These are phyloP conservation scores for Cutaneotrichosporon spelunceum DNA, from an alignment of 1,284 basidiomycete species.

Conservation along the genomic window DNA sequence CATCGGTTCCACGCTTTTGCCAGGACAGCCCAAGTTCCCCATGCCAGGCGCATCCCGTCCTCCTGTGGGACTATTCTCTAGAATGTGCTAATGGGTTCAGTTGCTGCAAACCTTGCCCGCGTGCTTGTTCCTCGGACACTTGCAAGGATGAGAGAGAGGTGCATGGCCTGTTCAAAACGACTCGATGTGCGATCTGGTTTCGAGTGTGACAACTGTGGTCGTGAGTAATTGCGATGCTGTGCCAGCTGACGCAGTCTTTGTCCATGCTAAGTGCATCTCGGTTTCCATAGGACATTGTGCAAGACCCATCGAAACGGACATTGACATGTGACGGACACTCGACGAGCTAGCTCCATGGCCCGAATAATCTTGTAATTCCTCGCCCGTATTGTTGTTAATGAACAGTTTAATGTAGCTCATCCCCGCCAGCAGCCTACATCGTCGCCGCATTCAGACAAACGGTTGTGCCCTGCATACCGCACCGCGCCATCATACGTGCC, in stretches of 20 bases:
- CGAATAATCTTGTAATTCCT: neutral
- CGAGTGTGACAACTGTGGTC: slow-evolving; percentile 18
- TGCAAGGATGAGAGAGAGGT: slow-evolving; percentile 3
- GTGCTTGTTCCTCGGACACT: slow-evolving; percentile 5
- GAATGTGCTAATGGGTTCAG: neutral
- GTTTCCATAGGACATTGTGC: neutral
- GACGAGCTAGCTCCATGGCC: neutral
- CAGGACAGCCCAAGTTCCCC: neutral
- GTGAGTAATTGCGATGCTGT: neutral
- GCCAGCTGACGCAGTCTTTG: slow-evolving; percentile 4
- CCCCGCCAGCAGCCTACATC: too few relatives aligned
- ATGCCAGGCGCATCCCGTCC: neutral
- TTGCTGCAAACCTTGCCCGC: slow-evolving; percentile 9
- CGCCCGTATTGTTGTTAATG: neutral
- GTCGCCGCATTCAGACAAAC: too few relatives aligned
- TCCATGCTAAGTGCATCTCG: neutral
- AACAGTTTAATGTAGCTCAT: neutral
- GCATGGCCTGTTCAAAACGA: slow-evolving; percentile 8
- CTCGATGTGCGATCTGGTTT: slow-evolving; percentile 10
- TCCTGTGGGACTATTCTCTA: neutral
- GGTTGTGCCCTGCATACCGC: too few relatives aligned
- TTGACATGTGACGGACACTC: neutral
- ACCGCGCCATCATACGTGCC: too few relatives aligned
- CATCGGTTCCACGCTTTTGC: neutral
- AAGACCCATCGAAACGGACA: neutral